phyloP scores from a whole-genome alignment of 1,139 yeast species.

The Petasospora fabianii region DNA sequence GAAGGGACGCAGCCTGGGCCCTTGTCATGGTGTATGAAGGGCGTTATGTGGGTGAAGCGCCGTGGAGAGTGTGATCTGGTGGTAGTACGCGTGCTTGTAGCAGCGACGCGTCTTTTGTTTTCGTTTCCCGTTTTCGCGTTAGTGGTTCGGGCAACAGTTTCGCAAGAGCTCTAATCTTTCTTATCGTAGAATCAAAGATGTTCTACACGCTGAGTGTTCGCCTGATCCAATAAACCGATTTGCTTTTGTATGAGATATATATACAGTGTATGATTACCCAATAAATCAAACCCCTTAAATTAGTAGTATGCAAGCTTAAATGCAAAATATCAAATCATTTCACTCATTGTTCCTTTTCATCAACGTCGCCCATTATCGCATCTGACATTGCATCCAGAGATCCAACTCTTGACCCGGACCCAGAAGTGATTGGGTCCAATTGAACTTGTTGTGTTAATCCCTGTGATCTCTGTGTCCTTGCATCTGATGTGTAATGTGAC shows the following conservation, averaged over 20 bases:
- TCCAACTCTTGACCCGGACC: neutral
- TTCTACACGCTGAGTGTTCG: too few relatives aligned
- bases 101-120: slow-evolving; percentile 9
- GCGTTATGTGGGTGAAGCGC: neutral
- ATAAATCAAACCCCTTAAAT: too few relatives aligned
- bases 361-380: neutral
- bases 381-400: neutral
- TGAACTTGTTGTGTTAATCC: neutral
- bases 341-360: neutral
- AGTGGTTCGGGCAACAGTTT: neutral
- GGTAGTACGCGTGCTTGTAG: slow-evolving; percentile 5
- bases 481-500: slow-evolving; percentile 2
- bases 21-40: slow-evolving; percentile 15
- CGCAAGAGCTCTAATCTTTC: too few relatives aligned
- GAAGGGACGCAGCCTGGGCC: slow-evolving; percentile 25
- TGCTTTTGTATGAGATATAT: too few relatives aligned
- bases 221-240: too few relatives aligned
- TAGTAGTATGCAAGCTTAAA: too few relatives aligned
- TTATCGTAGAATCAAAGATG: too few relatives aligned
- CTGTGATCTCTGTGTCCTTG: neutral
- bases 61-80: neutral
- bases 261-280: too few relatives aligned
- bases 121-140: slow-evolving; percentile 2
- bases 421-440: neutral
- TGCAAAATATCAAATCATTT: too few relatives aligned